Conservation (phyloP, 805 yeast species). For the Danielia reshetovae region DNA sequence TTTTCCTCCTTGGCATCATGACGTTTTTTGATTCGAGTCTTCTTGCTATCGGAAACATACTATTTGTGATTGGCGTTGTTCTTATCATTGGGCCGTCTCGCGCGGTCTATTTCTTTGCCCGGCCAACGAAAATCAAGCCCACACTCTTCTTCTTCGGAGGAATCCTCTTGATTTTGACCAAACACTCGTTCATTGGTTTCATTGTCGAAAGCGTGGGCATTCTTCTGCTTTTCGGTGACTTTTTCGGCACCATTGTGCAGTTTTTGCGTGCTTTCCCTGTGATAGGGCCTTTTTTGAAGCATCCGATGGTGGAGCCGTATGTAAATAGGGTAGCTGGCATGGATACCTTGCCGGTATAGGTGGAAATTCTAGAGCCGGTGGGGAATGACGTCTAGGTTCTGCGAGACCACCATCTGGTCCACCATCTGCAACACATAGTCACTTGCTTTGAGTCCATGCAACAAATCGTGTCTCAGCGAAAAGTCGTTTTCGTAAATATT, state of each 20-base stretch:
- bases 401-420: not conserved
- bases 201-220: conserved; percentile 85
- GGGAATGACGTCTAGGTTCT: not conserved
- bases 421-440: conserved; percentile 6
- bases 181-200: conserved; percentile 82
- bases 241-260: conserved; percentile 82
- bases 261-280: conserved; percentile 84
- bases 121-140: conserved; percentile 86
- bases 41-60: conserved; percentile 81
- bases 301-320: conserved; percentile 78
- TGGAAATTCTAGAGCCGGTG: not conserved
- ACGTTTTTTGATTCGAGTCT: conserved; percentile 86
- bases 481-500: conserved; percentile 4
- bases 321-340: conserved; percentile 42
- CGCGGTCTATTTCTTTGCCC: conserved; percentile 75
- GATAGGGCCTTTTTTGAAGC: conserved; percentile 79
- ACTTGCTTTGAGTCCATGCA: conserved; percentile 13
- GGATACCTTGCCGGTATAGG: conserved; percentile 35
- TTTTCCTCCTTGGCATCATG: conserved; percentile 77
- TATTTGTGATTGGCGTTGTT: conserved; percentile 76
- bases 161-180: conserved; percentile 65
- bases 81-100: conserved; percentile 86
- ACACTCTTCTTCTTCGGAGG: conserved; percentile 77
- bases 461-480: conserved; percentile 12
- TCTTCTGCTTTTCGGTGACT: conserved; percentile 82